phyloP scores from a whole-genome alignment of 495 filamentous ascomycete species.

The Xylaria curta region DNA sequence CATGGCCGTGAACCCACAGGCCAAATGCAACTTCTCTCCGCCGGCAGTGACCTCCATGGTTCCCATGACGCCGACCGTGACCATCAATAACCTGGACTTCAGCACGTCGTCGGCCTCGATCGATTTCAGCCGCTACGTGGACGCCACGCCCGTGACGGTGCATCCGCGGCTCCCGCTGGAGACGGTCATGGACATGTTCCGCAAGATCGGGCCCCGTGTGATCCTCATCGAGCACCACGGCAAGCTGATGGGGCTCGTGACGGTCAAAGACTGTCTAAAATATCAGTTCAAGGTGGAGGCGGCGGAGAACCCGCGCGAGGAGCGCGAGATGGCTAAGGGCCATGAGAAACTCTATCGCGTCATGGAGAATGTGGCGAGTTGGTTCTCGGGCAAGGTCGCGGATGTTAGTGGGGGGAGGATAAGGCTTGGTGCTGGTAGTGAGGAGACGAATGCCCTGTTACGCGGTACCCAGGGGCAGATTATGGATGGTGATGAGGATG shows the following conservation, averaged over 20 bases:
- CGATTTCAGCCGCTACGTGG: constrained; percentile 88
- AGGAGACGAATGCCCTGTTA: constrained; percentile 27
- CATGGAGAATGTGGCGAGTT: constrained; percentile 63
- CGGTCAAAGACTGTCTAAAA: constrained; percentile 96
- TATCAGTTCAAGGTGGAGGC: constrained; percentile 98
- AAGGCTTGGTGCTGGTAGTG: constrained; percentile 40
- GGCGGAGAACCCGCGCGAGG: constrained; percentile 73
- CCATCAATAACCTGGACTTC: constrained; percentile 52
- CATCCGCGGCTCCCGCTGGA: constrained; percentile 93
- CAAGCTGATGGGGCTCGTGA: constrained; percentile 81
- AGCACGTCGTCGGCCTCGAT: constrained; percentile 61
- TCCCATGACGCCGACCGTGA: constrained; percentile 67
- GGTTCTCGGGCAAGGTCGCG: constrained; percentile 60
- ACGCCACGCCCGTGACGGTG: constrained; percentile 87
- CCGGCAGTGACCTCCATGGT: constrained; percentile 57
- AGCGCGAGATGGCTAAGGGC: constrained; percentile 50
- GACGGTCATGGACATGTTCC: constrained; percentile 98
- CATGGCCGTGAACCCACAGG: constrained; percentile 65
- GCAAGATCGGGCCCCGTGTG: constrained; percentile 95
- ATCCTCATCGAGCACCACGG: constrained; percentile 93
- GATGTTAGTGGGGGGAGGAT: constrained; percentile 57
- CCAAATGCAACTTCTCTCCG: constrained; percentile 79
- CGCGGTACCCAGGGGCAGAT: constrained; percentile 49
- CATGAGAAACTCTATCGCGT: constrained; percentile 75
- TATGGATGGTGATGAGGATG: constrained; percentile 70